phyloP scores from a whole-genome alignment of 805 yeast genomes.

The Ogataea ramenticola region DNA sequence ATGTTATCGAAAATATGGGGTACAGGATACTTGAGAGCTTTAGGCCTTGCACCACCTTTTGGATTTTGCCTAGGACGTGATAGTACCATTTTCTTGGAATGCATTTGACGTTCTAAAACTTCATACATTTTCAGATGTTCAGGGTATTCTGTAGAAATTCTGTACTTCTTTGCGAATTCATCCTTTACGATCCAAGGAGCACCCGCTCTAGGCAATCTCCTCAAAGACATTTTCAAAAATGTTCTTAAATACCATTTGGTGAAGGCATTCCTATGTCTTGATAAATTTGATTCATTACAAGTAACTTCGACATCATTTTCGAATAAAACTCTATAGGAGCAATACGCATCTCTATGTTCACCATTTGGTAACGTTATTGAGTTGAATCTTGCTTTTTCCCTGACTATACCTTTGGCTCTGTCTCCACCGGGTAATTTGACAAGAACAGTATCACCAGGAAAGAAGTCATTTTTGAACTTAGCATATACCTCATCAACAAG shows the following conservation, averaged over 20 bases:
- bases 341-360: constrained; percentile 33
- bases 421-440: constrained; percentile 44
- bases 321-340: constrained; percentile 67
- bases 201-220: constrained; percentile 76
- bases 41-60: constrained; percentile 1
- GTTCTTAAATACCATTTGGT: constrained; percentile 88
- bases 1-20: constrained; percentile 24
- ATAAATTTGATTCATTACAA: constrained; percentile 64
- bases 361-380: constrained; percentile 32
- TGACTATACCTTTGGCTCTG: constrained; percentile 50
- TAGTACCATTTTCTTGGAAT: constrained; percentile 1
- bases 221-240: constrained; percentile 71
- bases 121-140: constrained; percentile 37
- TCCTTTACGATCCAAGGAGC: constrained; percentile 94
- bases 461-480: constrained; percentile 72
- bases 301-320: constrained; percentile 47
- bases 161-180: constrained; percentile 61
- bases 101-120: not conserved
- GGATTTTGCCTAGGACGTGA: constrained; percentile 15
- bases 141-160: constrained; percentile 58
- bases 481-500: constrained; percentile 83
- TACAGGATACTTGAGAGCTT: not conserved
- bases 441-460: constrained; percentile 82
- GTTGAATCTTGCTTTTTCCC: constrained; percentile 81
- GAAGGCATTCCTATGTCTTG: constrained; percentile 79